Conservation (phyloP, 352 stramenopile genomes). For the Phytophthora colocasiae region DNA sequence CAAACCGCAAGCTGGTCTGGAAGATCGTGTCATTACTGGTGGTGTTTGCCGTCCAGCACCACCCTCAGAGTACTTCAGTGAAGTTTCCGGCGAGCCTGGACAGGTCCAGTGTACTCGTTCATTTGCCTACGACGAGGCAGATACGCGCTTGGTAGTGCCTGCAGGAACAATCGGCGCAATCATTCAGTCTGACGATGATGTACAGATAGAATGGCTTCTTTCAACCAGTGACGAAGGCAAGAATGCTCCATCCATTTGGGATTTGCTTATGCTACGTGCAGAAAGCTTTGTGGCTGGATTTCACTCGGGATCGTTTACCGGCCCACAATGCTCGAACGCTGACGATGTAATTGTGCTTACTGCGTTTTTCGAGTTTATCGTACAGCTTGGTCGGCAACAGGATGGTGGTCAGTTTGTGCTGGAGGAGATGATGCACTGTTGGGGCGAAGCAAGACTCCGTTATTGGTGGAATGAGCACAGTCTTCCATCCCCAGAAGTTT, state of each 20-base stretch:
- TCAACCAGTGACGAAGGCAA: conserved; percentile 5
- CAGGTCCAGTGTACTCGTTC: conserved; percentile 50
- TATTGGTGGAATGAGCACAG: conserved; percentile 57
- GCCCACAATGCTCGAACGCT: conserved; percentile 34
- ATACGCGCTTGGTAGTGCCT: conserved; percentile 42
- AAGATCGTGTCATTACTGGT: conserved; percentile 13
- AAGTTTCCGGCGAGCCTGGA: conserved; percentile 20
- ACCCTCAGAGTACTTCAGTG: conserved; percentile 54
- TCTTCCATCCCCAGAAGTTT: conserved; percentile 48
- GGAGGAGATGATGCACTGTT: conserved; percentile 47
- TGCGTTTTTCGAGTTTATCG: conserved; percentile 64
- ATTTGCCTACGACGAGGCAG: conserved; percentile 56
- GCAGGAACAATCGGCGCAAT: conserved; percentile 47
- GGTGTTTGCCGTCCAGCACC: conserved; percentile 38
- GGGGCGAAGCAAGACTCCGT: conserved; percentile 60
- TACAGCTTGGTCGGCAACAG: conserved; percentile 47
- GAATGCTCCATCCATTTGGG: conserved; percentile 46
- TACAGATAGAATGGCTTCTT: conserved; percentile 58
- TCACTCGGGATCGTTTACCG: conserved; percentile 36
- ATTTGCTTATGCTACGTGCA: conserved; percentile 50
- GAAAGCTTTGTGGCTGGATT: conserved; percentile 53
- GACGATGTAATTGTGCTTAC: conserved; percentile 57
- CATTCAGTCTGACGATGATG: conserved; percentile 21
- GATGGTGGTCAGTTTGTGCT: conserved; percentile 35
- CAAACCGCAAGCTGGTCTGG: conserved; percentile 36